phyloP scores from a whole-genome alignment of 2,329 filamentous ascomycete genomes.

The Chaetomium globosum region DNA sequence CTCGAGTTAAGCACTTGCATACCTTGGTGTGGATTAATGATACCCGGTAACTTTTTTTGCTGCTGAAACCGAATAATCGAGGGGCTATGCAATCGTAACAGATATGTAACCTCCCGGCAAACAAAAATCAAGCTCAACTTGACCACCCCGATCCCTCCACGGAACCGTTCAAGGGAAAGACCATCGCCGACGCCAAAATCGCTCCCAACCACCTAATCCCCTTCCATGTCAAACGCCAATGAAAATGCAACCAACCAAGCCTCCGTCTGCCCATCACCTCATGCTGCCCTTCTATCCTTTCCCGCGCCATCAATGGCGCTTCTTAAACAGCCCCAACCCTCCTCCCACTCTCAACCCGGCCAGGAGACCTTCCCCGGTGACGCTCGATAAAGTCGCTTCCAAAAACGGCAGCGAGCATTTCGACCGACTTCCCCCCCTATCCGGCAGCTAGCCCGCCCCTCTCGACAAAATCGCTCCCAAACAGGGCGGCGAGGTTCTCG shows the following conservation, averaged over 20 bases:
- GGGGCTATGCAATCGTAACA: not conserved
- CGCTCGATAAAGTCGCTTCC: not conserved
- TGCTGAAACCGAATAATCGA: not conserved
- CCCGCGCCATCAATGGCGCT: not conserved
- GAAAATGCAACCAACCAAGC: not conserved
- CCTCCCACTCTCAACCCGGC: not conserved
- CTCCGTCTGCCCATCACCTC: not conserved
- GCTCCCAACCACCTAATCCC: not conserved
- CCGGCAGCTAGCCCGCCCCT: no score
- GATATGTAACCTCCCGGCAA: not conserved
- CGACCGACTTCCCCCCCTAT: no score
- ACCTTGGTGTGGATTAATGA: not conserved
- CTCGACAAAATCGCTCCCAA: no score
- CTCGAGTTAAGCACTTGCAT: not conserved
- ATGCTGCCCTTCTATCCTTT: not conserved
- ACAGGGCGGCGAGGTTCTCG: no score
- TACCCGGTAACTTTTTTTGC: not conserved
- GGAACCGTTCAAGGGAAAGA: not conserved
- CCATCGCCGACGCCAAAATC: not conserved
- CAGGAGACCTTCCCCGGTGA: conserved; percentile 10
- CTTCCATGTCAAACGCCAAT: conserved; percentile 13
- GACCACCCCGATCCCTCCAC: not conserved
- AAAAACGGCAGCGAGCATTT: no score
- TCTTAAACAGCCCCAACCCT: not conserved
- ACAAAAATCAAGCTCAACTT: not conserved